A percentile compares a stretch with the other conserved stretches of the same genome.
These are phyloP conservation scores for Hydnum rufescens DNA, from an alignment of 768 basidiomycete genomes.

Conservation along the genomic window DNA sequence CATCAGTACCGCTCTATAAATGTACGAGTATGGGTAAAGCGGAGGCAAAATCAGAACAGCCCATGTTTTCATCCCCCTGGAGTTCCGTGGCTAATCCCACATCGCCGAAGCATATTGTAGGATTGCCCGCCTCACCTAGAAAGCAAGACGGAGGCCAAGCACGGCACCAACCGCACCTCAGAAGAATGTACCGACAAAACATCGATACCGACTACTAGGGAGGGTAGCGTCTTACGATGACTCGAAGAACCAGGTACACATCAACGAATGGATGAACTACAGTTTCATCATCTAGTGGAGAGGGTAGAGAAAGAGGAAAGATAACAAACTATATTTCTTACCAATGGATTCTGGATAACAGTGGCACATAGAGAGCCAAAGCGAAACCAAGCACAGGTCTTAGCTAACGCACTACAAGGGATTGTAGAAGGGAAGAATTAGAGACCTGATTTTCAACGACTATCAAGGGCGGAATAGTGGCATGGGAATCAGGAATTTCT, in stretches of 20 bases:
- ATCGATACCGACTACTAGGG: not conserved
- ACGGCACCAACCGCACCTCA: not conserved
- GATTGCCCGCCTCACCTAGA: not conserved
- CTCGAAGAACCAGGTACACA: not conserved
- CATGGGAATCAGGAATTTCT: not conserved
- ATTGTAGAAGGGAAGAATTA: not conserved
- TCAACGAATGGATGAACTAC: slow-evolving; percentile 3
- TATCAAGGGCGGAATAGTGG: not conserved
- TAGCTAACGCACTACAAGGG: not conserved
- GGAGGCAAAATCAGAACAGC: not conserved
- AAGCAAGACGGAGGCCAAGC: not conserved
- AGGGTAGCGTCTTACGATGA: not conserved
- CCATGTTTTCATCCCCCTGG: not conserved
- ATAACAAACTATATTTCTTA: not conserved
- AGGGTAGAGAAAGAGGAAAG: not conserved
- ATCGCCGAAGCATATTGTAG: not conserved
- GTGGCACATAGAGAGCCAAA: no score
- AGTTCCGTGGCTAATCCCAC: not conserved
- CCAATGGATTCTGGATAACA: no score
- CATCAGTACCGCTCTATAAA: not conserved
- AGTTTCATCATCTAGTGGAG: slow-evolving; percentile 1
- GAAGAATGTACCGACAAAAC: not conserved
- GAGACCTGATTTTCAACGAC: not conserved
- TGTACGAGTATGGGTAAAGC: not conserved
- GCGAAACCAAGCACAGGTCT: not conserved